These are phyloP conservation scores for Entomortierella chlamydospora DNA, from an alignment of 192 early-diverging fungal species.

Conservation along the genomic window DNA sequence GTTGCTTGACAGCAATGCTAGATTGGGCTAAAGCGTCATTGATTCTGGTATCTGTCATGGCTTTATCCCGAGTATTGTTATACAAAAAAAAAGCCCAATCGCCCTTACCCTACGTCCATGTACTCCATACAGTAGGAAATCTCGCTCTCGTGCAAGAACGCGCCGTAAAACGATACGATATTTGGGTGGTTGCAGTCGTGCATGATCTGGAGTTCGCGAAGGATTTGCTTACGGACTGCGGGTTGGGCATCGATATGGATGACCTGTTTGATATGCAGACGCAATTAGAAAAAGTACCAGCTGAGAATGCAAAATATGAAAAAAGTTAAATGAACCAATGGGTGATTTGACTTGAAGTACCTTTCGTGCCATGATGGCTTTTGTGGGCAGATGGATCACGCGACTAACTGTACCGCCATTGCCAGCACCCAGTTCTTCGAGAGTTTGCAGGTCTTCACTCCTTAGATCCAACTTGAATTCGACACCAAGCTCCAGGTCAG, in stretches of 20 bases:
- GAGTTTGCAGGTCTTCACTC: slow-evolving; percentile 81
- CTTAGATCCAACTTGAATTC: slow-evolving; percentile 81
- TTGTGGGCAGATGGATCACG: slow-evolving; percentile 88
- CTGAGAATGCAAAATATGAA: slow-evolving; percentile 2
- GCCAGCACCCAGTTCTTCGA: slow-evolving; percentile 91
- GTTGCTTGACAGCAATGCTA: no score
- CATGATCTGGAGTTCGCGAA: slow-evolving; percentile 95
- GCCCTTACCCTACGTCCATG: slow-evolving; percentile 86
- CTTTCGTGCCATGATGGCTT: slow-evolving; percentile 95
- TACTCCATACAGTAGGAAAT: slow-evolving; percentile 98
- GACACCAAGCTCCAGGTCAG: slow-evolving; percentile 74
- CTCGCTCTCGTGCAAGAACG: slow-evolving; percentile 87
- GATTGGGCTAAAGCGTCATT: no score
- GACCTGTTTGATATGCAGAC: slow-evolving; percentile 23
- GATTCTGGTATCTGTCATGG: no score
- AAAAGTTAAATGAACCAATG: not conserved
- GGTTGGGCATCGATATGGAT: slow-evolving; percentile 71
- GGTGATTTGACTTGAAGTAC: slow-evolving; percentile 43
- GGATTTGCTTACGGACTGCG: slow-evolving; percentile 86
- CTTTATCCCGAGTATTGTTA: not conserved
- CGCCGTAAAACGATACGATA: slow-evolving; percentile 98
- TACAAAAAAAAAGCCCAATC: not conserved
- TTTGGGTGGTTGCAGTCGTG: slow-evolving; percentile 95
- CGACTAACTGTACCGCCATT: slow-evolving; percentile 91
- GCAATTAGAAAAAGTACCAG: not conserved